Conservation (phyloP, 1,139 yeast species). For the Tardiomyces depauwii region DNA sequence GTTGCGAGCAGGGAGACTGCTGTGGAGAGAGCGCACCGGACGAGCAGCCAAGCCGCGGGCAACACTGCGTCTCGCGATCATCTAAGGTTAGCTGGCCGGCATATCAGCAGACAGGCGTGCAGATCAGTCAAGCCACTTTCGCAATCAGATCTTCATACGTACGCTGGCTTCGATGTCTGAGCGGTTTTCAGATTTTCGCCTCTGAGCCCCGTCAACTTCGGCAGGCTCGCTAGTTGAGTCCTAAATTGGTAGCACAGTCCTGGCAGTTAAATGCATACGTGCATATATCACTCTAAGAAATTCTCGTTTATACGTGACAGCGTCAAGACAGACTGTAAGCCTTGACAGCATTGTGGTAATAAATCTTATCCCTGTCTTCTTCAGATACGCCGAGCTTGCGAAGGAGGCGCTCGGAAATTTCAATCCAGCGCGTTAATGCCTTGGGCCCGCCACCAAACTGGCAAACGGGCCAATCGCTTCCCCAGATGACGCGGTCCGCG, state of each 20-base stretch:
- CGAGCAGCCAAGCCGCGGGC: too few species aligned
- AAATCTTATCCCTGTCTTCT: background rate
- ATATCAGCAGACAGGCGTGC: too few species aligned
- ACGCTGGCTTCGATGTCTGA: too few species aligned
- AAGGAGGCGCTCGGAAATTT: conserved; percentile 7
- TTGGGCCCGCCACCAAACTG: conserved; percentile 14
- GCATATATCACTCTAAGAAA: too few species aligned
- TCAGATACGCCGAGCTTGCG: conserved; percentile 1
- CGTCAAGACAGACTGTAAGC: background rate
- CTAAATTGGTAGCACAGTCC: too few species aligned
- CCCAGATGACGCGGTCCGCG: conserved; percentile 27
- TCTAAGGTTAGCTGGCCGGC: background rate
- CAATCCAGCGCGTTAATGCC: conserved; percentile 14
- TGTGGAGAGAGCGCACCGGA: background rate
- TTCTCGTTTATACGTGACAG: too few species aligned
- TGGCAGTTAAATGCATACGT: too few species aligned
- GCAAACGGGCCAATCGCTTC: conserved; percentile 37
- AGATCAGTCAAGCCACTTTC: too few species aligned
- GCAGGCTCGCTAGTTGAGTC: too few species aligned
- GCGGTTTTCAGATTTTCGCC: too few species aligned
- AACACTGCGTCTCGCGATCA: background rate
- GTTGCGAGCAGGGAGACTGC: background rate
- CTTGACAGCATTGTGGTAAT: background rate
- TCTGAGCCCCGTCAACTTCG: too few species aligned
- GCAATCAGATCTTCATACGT: too few species aligned